Percentiles rank a stretch among this genome's conserved stretches.
Conservation (phyloP, 495 filamentous ascomycete genomes). For the Penicillium canariense region DNA sequence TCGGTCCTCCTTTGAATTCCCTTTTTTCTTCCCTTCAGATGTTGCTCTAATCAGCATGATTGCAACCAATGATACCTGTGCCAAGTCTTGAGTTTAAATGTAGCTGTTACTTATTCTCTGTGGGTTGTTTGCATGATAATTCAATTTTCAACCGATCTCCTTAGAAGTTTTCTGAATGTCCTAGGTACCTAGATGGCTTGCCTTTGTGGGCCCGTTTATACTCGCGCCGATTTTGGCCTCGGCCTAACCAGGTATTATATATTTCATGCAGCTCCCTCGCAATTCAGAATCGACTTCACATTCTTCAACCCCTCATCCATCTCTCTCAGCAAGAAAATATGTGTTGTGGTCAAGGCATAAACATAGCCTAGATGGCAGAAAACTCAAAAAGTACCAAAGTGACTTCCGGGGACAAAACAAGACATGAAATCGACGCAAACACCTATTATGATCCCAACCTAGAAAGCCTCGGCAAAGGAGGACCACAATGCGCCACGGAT, state of each 20-base stretch:
- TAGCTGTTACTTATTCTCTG: conserved; percentile 12
- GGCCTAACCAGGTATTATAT: too few species aligned
- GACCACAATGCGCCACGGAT: background rate
- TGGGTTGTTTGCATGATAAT: background rate
- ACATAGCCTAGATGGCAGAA: background rate
- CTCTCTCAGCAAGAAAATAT: too few species aligned
- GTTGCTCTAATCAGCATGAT: conserved; percentile 32
- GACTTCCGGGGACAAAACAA: background rate
- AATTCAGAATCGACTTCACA: too few species aligned
- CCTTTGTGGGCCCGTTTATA: too few species aligned
- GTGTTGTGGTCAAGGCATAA: background rate
- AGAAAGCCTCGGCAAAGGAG: background rate
- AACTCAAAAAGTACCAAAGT: background rate
- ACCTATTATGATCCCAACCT: conserved; percentile 9
- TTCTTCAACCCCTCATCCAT: too few species aligned
- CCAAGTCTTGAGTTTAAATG: conserved; percentile 24
- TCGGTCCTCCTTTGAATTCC: conserved; percentile 12
- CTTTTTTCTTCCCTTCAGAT: conserved; percentile 18
- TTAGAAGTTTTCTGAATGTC: background rate
- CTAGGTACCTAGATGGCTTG: too few species aligned
- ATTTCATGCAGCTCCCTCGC: too few species aligned
- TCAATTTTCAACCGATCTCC: background rate
- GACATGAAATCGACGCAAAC: background rate
- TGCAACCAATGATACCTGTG: conserved; percentile 40
- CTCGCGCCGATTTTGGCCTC: too few species aligned